phyloP scores from a whole-genome alignment of 495 filamentous ascomycete species.

The Hypoxylon lienhwacheense region DNA sequence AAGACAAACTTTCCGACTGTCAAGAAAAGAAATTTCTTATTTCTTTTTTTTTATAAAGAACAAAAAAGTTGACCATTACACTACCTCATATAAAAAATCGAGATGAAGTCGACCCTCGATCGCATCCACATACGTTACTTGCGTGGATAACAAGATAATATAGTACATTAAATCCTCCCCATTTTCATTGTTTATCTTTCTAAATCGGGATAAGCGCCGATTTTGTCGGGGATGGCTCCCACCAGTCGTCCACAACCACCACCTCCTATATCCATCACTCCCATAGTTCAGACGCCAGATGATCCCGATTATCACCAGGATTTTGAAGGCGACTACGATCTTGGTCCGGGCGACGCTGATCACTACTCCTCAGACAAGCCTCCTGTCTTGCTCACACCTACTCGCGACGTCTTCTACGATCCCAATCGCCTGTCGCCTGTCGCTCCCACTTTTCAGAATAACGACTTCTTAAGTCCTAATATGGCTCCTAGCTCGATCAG shows the following conservation, averaged over 20 bases:
- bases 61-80: not conserved
- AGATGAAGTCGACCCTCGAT: conserved; percentile 23
- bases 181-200: conserved; percentile 27
- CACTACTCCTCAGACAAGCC: conserved; percentile 13
- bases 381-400: conserved; percentile 22
- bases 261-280: conserved; percentile 36
- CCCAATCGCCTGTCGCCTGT: conserved; percentile 67
- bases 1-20: too few species aligned
- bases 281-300: conserved; percentile 37
- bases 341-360: conserved; percentile 23
- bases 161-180: conserved; percentile 2
- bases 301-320: conserved; percentile 26
- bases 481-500: conserved; percentile 42
- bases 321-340: conserved; percentile 23
- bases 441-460: conserved; percentile 53
- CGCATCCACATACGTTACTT: conserved; percentile 23
- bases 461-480: conserved; percentile 36
- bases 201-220: conserved; percentile 33
- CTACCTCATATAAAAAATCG: conserved; percentile 9
- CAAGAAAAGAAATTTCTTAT: conserved; percentile 9
- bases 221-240: conserved; percentile 29
- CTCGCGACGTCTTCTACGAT: conserved; percentile 50
- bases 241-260: conserved; percentile 25
- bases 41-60: too few species aligned
- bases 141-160: conserved; percentile 22